Base-by-base conservation (phyloP, 768 basidiomycete species). In the Tubosaeta brunneosetosa region DNA sequence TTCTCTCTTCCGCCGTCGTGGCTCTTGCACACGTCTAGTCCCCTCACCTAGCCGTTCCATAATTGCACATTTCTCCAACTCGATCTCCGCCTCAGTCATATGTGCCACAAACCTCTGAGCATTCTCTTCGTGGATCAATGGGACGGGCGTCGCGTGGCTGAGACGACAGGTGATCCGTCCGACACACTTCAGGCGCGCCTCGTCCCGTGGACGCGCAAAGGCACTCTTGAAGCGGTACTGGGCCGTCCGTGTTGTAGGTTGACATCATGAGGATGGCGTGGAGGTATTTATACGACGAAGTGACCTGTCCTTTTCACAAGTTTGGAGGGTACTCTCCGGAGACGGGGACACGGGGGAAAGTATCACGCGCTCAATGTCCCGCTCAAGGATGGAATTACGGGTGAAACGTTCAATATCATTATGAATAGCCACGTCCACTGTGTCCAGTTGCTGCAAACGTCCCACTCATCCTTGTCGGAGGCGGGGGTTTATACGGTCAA, bases 201-300 rank as follows among this genome's bases (percentile, higher is more conserved):
- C n/a, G n/a, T n/a, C n/a, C n/a, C n/a, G n/a, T n/a, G n/a, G n/a
- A n/a, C n/a, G n/a, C n/a, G n/a, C n/a, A n/a, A n/a, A n/a, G n/a
- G n/a, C n/a, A n/a, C n/a, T n/a, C n/a, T n/a, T n/a, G n/a, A n/a
- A n/a, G n/a, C n/a, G n/a, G n/a, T n/a, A n/a, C n/a, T n/a, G n/a
- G n/a, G n/a, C 78, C 90, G 3, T 85, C 97, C 49, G 95, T 99
- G 14, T 74, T 99, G 29, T 98, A 99, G 67, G 87, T 99, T 69
- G 95, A 99, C 71, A 94, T 98, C 97, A 99, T 68, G 95, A 97
- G 16, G 97, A 98, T 66, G 95, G 95, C 13, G 97, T 98, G 32
- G 97, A 99, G 62, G 97, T 97, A 66, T 98, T 74, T 97, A 97
- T 68, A 94, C 91, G 33, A 95, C 92, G 4, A 91, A 98, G 94